A percentile compares a stretch with the other conserved stretches of the same genome.
These are phyloP conservation scores for Alternaria dauci DNA, from an alignment of 2,329 filamentous ascomycete genomes.

Conservation along the genomic window DNA sequence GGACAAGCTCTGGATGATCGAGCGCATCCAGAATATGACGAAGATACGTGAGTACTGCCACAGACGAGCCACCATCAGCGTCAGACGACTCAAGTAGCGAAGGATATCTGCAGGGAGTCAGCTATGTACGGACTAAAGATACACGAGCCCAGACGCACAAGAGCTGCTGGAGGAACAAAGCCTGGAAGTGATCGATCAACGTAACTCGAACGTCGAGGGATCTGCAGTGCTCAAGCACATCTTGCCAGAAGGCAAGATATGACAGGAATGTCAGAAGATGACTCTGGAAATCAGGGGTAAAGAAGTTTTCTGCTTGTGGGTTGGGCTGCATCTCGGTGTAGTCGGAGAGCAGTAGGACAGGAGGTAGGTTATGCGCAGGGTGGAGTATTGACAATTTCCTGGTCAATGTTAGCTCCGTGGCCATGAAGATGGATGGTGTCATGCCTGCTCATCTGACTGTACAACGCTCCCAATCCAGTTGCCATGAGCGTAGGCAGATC, in stretches of 20 bases:
- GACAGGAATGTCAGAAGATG: conserved; percentile 94
- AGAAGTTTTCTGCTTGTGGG: conserved; percentile 73
- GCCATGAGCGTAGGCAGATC: conserved; percentile 97
- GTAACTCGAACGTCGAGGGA: conserved; percentile 93
- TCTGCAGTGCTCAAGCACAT: conserved; percentile 93
- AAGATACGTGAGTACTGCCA: conserved; percentile 93
- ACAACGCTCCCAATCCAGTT: conserved; percentile 83
- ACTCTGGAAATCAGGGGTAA: conserved; percentile 78
- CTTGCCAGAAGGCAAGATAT: conserved; percentile 96
- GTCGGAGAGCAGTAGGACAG: conserved; percentile 88
- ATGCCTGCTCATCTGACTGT: conserved; percentile 72
- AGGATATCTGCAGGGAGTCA: conserved; percentile 72
- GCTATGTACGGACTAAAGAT: conserved; percentile 1
- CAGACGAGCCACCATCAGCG: conserved; percentile 93
- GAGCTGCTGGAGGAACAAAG: conserved; percentile 93
- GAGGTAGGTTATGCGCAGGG: conserved; percentile 76
- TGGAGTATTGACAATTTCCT: conserved; percentile 85
- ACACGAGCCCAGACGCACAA: conserved; percentile 64
- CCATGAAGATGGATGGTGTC: conserved; percentile 10
- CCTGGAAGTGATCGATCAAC: conserved; percentile 93
- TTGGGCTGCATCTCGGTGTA: conserved; percentile 77
- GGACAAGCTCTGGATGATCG: conserved; percentile 92
- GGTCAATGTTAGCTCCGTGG: conserved; percentile 17
- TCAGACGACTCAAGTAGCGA: conserved; percentile 96
- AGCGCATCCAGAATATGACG: conserved; percentile 88